Conservation (phyloP, 495 filamentous ascomycete genomes). For the Parmelia sp. region DNA sequence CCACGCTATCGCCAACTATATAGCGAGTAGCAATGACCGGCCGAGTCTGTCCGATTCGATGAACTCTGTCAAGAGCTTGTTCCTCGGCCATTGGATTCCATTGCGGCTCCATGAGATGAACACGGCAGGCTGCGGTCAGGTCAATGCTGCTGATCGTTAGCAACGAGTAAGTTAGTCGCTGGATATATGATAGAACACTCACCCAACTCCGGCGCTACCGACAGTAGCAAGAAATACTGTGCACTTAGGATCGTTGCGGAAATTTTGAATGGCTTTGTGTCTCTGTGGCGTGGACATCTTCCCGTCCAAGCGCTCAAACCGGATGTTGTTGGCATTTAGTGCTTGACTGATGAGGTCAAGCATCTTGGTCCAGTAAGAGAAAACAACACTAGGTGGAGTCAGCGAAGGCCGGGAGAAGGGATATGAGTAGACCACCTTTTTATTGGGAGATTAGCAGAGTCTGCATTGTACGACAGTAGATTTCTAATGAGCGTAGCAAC, state of each 20-base stretch:
- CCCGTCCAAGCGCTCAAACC: constrained; percentile 10
- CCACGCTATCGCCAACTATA: constrained; percentile 21
- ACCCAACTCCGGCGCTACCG: constrained; percentile 14
- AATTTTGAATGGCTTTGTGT: constrained; percentile 3
- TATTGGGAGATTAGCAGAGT: background rate
- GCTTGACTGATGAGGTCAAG: constrained; percentile 35
- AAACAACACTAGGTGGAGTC: constrained; percentile 39
- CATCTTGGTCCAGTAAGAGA: constrained; percentile 47
- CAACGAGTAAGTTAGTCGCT: background rate
- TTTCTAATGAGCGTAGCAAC: background rate
- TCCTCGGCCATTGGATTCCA: constrained; percentile 30
- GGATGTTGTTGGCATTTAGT: constrained; percentile 26
- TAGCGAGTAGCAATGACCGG: constrained; percentile 25
- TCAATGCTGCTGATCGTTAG: constrained; percentile 12
- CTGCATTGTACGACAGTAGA: background rate
- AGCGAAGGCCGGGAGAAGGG: background rate
- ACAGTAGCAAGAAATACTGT: constrained; percentile 15
- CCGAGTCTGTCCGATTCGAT: constrained; percentile 26
- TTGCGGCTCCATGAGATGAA: constrained; percentile 30
- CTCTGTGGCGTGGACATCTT: constrained; percentile 9
- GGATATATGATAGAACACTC: background rate
- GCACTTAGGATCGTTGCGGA: background rate
- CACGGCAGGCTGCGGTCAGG: constrained; percentile 26
- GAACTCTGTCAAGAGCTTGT: constrained; percentile 29
- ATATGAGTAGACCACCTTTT: constrained; percentile 2